Conservation (phyloP, 129 eudicot genomes). For the Lonicera japonica region DNA sequence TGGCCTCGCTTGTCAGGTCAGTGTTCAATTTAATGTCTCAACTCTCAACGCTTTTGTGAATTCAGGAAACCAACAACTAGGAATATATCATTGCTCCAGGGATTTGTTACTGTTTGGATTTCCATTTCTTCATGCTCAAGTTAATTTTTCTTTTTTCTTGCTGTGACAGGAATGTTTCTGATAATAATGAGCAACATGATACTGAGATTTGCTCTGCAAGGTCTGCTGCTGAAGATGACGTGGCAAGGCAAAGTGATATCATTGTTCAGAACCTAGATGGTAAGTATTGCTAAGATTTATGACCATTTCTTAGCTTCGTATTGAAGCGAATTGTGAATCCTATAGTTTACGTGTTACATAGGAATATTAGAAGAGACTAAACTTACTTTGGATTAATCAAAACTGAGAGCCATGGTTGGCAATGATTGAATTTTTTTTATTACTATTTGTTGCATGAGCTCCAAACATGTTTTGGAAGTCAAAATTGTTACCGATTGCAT, state of each 20-base stretch:
- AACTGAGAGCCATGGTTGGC: too few species aligned
- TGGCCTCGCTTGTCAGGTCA: slow-evolving; percentile 57
- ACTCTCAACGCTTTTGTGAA: too few species aligned
- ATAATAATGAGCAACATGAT: slow-evolving; percentile 61
- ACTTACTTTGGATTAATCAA: too few species aligned
- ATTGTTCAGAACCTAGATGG: slow-evolving; percentile 56
- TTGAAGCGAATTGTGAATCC: too few species aligned
- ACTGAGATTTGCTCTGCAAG: slow-evolving; percentile 61
- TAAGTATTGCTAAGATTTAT: slow-evolving; percentile 15
- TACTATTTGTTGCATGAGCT: too few species aligned
- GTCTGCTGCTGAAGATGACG: slow-evolving; percentile 58
- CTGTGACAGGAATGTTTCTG: slow-evolving; percentile 56
- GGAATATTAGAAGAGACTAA: too few species aligned
- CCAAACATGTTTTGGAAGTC: background rate
- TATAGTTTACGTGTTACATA: too few species aligned
- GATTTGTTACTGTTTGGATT: background rate
- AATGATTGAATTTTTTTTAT: too few species aligned
- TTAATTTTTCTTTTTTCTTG: background rate
- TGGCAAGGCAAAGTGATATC: slow-evolving; percentile 39
- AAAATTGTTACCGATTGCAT: too few species aligned
- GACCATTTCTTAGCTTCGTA: too few species aligned
- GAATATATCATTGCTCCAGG: background rate
- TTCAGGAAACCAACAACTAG: background rate
- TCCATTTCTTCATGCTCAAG: background rate
- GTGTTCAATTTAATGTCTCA: slow-evolving; percentile 5